Evolutionary conservation across 371 early-diverging fungal genomes (phyloP).

Genomic region (Rhizomucor miehei): DNA sequence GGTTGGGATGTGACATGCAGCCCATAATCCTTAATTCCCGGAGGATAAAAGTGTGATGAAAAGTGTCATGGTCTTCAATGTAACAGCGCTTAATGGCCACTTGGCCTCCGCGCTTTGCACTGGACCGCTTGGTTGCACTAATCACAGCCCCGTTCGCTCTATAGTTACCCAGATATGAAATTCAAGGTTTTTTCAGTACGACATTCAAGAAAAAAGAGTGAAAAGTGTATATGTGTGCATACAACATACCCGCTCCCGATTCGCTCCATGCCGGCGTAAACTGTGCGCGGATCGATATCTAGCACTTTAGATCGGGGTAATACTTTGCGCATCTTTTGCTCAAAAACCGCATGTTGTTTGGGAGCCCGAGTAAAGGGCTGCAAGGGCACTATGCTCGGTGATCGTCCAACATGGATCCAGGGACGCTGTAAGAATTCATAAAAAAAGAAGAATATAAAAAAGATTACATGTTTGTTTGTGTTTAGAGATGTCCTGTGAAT

Average conservation of each 20-base stretch:
- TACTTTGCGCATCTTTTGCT: constrained; percentile 43
- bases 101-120: constrained; percentile 16
- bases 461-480: not conserved
- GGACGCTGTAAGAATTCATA: constrained; percentile 22
- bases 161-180: not conserved
- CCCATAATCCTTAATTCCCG: constrained; percentile 52
- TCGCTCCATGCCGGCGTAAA: constrained; percentile 34
- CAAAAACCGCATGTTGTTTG: constrained; percentile 26
- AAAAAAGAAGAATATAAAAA: constrained; percentile 4
- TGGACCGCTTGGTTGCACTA: constrained; percentile 20
- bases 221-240: not conserved
- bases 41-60: constrained; percentile 41
- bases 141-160: constrained; percentile 36
- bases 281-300: constrained; percentile 36
- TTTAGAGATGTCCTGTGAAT: too few relatives aligned
- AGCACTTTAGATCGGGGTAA: constrained; percentile 41
- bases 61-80: constrained; percentile 46
- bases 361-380: constrained; percentile 32
- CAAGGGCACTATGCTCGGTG: constrained; percentile 35
- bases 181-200: constrained; percentile 3
- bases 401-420: constrained; percentile 44
- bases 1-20: constrained; percentile 33
- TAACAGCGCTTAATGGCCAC: constrained; percentile 52
- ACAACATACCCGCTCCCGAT: constrained; percentile 46
- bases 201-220: not conserved